Conservation (phyloP, 106 monocot species). For the Platanthera zijinensis region DNA sequence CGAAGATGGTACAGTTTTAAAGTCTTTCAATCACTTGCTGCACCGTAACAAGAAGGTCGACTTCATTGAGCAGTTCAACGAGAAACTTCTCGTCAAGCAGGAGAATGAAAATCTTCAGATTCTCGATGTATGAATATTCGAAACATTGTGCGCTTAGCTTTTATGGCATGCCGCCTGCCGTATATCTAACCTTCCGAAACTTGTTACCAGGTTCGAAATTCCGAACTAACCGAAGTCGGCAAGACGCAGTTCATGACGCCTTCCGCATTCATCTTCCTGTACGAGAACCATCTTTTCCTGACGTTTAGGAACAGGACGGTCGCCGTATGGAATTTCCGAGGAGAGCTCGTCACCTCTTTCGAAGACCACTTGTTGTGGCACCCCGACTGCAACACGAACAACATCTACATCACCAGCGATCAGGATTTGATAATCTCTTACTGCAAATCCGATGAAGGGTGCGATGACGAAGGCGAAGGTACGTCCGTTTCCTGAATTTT, state of each 20-base stretch:
- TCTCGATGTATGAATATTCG: constrained; percentile 40
- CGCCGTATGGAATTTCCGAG: constrained; percentile 74
- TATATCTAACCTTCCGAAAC: neutral
- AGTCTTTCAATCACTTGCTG: constrained; percentile 53
- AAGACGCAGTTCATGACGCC: constrained; percentile 69
- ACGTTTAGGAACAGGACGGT: constrained; percentile 73
- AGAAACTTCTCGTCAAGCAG: constrained; percentile 77
- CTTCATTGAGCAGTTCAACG: constrained; percentile 78
- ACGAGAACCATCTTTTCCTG: constrained; percentile 80
- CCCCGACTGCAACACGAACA: constrained; percentile 87
- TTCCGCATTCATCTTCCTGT: constrained; percentile 76
- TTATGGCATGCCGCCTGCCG: neutral
- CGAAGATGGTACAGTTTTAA: constrained; percentile 61
- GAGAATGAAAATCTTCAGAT: constrained; percentile 81
- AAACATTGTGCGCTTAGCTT: neutral
- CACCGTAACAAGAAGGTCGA: constrained; percentile 69
- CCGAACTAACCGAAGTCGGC: constrained; percentile 54
- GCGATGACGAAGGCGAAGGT: constrained; percentile 46
- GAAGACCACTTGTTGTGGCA: constrained; percentile 86
- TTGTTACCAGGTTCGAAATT: constrained; percentile 46
- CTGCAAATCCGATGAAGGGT: constrained; percentile 70
- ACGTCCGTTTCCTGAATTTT: neutral
- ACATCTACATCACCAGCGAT: constrained; percentile 86
- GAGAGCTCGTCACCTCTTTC: constrained; percentile 78
- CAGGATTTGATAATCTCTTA: constrained; percentile 95